Base-by-base conservation (phyloP, 2,329 filamentous ascomycete species). In the Xylariomycetidae sp. region DNA sequence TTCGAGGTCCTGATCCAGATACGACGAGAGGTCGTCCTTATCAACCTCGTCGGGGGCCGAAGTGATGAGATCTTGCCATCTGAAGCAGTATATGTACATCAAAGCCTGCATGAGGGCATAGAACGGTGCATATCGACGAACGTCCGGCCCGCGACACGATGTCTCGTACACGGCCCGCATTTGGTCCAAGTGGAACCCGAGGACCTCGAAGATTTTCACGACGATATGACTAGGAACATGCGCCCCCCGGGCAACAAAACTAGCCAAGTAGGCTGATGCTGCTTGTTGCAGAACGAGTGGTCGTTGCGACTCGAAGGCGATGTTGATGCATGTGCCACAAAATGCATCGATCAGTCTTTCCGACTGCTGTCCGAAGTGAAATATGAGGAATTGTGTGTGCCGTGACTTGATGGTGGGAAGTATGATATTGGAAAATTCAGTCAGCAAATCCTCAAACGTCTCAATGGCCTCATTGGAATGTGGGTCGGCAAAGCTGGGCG, bases 71-170 rank as follows among this genome's bases (percentile, higher is more conserved):
- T 97, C 90, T 41, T 88, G 83, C 92, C 92, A 98, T 35, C 92
- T 82, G 69, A 98, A 98, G 67, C 92, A 98, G 55, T 94, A 96
- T 38, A 94, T 90, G 65, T 96, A 96, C 16, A 96, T 74, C 3
- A 94, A 70, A 2, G 88, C 88, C 59, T 96, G 89, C n/a, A 85
- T 80, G 30, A 88, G 79, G 13, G 85, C 81, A 58, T 96, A 96
- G 62, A 94, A 95, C 11, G 84, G 78, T 30, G 81, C 79, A 55
- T 90, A 95, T 29, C 84, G 81, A 42, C 82, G 80, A 36, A 94
- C 74, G 57, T 98, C 88, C 0, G 92, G 92, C 3, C 88, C 88
- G 12, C 80, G 80, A 56, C 88, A 94, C 18, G 72, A 67, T 5
- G 74, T 67, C 55, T 94, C 85, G 56, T 88, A 82, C 29, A 79